Conservation (phyloP, 495 filamentous ascomycete genomes). For the Thozetella sp. region DNA sequence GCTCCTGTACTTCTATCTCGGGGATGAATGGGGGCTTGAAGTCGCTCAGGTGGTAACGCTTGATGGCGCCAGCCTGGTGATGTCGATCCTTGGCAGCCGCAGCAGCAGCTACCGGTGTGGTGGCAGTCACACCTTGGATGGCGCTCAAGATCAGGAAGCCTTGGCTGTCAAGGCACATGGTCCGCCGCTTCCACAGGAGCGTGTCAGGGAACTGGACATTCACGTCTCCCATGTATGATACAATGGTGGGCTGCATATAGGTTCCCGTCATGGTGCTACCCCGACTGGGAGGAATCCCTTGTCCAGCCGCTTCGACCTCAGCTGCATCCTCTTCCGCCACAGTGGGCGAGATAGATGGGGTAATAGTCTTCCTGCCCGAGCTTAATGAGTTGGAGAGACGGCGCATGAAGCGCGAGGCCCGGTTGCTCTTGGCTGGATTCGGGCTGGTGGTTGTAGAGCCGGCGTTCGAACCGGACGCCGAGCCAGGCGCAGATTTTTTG, state of each 20-base stretch:
- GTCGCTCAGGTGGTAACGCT: constrained; percentile 79
- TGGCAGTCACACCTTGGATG: constrained; percentile 37
- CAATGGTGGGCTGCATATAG: constrained; percentile 41
- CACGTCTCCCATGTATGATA: constrained; percentile 77
- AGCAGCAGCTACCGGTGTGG: constrained; percentile 28
- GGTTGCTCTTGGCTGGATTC: constrained; percentile 60
- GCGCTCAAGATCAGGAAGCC: constrained; percentile 76
- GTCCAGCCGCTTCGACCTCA: constrained; percentile 38
- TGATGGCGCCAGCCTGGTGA: constrained; percentile 48
- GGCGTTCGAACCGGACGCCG: constrained; percentile 12
- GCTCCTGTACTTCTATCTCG: constrained; percentile 84
- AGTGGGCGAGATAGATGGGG: constrained; percentile 56
- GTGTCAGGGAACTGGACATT: constrained; percentile 95
- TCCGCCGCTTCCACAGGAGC: constrained; percentile 87
- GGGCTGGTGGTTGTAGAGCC: constrained; percentile 19
- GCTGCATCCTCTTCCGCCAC: constrained; percentile 63
- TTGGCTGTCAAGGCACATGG: constrained; percentile 73
- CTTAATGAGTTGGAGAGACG: constrained; percentile 74
- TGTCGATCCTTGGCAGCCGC: constrained; percentile 44
- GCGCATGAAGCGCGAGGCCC: constrained; percentile 75
- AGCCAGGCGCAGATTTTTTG: constrained; percentile 11
- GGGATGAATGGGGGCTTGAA: constrained; percentile 78
- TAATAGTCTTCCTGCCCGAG: constrained; percentile 57
- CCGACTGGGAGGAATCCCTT: constrained; percentile 15
- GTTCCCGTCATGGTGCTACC: constrained; percentile 1